phyloP scores from a whole-genome alignment of 2,329 filamentous ascomycete species.

The Chaetoscypha palmicola region DNA sequence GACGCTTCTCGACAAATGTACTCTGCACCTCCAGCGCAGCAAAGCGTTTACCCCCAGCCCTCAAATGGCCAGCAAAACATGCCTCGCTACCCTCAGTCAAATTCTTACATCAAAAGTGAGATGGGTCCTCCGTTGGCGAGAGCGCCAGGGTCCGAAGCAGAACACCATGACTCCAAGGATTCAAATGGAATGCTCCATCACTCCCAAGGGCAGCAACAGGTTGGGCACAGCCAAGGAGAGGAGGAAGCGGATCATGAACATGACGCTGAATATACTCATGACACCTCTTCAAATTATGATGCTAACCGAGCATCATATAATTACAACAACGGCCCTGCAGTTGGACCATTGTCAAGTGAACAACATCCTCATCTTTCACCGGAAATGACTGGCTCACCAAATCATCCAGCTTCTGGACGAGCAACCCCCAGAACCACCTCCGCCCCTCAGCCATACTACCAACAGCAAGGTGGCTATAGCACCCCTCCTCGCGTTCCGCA shows the following conservation, averaged over 20 bases:
- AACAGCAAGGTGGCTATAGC: slow-evolving; percentile 55
- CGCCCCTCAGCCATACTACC: slow-evolving; percentile 60
- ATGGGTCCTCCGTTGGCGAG: slow-evolving; percentile 76
- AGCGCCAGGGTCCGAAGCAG: slow-evolving; percentile 48
- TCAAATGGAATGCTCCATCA: slow-evolving; percentile 62
- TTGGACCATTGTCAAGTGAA: slow-evolving; percentile 61
- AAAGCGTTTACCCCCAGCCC: slow-evolving; percentile 63
- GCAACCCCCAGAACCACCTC: slow-evolving; percentile 78
- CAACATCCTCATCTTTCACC: slow-evolving; percentile 71
- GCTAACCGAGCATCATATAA: slow-evolving; percentile 67
- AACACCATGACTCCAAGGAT: slow-evolving; percentile 55
- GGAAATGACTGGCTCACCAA: slow-evolving; percentile 76
- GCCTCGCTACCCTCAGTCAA: slow-evolving; percentile 55
- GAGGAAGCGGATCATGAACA: slow-evolving; percentile 70
- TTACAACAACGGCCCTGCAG: slow-evolving; percentile 61
- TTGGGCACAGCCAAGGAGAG: slow-evolving; percentile 48
- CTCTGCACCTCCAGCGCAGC: slow-evolving; percentile 57
- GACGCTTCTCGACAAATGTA: slow-evolving; percentile 75
- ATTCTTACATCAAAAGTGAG: slow-evolving; percentile 71
- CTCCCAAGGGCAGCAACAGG: slow-evolving; percentile 47
- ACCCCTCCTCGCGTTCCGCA: slow-evolving; percentile 66
- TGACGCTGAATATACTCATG: slow-evolving; percentile 80
- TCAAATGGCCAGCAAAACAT: slow-evolving; percentile 56
- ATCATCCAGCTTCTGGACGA: slow-evolving; percentile 73
- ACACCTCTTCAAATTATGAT: slow-evolving; percentile 65